phyloP scores from a whole-genome alignment of 2,329 filamentous ascomycete genomes.

The Amylocarpus encephaloides region DNA sequence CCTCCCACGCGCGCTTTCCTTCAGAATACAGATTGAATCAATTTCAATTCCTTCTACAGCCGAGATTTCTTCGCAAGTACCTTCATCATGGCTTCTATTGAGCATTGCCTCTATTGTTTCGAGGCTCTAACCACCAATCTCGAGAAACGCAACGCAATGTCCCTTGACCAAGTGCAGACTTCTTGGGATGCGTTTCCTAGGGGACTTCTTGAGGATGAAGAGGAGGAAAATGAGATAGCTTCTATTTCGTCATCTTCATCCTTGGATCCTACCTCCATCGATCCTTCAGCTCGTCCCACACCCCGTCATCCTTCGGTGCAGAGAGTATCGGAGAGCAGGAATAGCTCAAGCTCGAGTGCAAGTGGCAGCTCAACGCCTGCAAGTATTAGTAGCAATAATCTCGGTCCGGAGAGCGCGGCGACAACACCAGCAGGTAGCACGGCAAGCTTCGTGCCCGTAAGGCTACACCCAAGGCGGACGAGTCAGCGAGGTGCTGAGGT shows the following conservation, averaged over 20 bases:
- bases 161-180: constrained; percentile 62
- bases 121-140: constrained; percentile 75
- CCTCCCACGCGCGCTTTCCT: background rate
- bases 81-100: constrained; percentile 67
- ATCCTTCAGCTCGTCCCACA: background rate
- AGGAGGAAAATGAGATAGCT: constrained; percentile 1
- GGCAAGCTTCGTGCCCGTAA: constrained; percentile 25
- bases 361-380: constrained; percentile 19
- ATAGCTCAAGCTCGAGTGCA: constrained; percentile 12
- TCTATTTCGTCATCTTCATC: background rate
- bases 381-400: constrained; percentile 6
- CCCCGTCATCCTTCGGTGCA: constrained; percentile 16
- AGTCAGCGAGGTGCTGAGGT: constrained; percentile 23
- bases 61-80: background rate
- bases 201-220: constrained; percentile 26
- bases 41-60: too few relatives aligned
- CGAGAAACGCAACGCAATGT: constrained; percentile 59
- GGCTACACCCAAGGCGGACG: constrained; percentile 17
- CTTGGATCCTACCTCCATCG: background rate
- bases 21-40: too few relatives aligned
- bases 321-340: constrained; percentile 12
- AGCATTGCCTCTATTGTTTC: constrained; percentile 91
- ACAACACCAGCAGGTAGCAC: constrained; percentile 42
- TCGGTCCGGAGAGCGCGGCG: constrained; percentile 25
- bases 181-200: constrained; percentile 45